These are phyloP conservation scores for Lactarius quietus DNA, from an alignment of 768 basidiomycete genomes.

Conservation along the genomic window DNA sequence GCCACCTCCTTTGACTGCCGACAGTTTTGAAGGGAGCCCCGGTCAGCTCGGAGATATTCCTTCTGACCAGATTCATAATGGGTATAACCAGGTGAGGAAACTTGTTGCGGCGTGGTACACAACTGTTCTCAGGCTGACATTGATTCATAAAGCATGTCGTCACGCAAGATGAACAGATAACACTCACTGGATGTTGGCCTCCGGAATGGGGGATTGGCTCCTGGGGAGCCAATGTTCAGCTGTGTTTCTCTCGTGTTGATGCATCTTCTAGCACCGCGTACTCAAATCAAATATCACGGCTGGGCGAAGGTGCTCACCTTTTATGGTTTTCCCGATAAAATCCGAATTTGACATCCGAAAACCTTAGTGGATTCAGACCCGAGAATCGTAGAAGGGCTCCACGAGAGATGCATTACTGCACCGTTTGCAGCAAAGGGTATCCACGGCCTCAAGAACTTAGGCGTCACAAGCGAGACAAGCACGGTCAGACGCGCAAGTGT, in stretches of 20 bases:
- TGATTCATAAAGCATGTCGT: background rate
- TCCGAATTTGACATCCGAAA: background rate
- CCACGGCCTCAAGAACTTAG: background rate
- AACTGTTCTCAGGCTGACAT: background rate
- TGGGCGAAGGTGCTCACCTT: background rate
- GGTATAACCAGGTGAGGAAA: background rate
- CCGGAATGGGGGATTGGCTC: background rate
- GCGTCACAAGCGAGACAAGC: slow-evolving; percentile 2
- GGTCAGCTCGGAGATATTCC: background rate
- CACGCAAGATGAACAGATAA: background rate
- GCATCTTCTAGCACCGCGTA: background rate
- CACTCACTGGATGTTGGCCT: background rate
- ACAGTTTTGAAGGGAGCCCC: background rate
- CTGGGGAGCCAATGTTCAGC: background rate
- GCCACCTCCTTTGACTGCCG: background rate
- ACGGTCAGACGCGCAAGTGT: background rate
- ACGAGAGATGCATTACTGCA: background rate
- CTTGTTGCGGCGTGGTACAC: background rate
- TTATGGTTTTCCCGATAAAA: background rate
- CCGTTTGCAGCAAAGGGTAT: background rate
- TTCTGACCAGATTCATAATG: background rate
- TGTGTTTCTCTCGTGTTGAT: background rate
- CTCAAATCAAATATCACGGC: background rate
- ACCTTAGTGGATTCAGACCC: background rate
- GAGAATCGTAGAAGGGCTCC: too few relatives aligned